These are phyloP conservation scores for Manihot esculenta DNA, from an alignment of 441 rosid genomes.

Conservation along the genomic window DNA sequence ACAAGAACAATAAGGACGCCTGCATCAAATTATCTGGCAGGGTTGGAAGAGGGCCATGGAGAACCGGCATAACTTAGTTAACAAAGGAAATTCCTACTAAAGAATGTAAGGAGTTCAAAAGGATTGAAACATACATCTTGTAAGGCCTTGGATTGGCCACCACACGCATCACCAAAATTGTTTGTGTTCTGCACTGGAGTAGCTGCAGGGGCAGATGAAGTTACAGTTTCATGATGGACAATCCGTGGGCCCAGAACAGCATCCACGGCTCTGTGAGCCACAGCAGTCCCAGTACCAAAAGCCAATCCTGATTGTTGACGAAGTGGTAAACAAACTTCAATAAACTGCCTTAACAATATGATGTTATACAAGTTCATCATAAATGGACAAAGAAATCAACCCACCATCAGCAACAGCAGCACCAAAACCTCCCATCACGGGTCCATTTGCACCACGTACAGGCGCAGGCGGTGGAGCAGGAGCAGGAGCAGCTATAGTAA, in stretches of 20 bases:
- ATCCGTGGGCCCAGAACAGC: constrained; percentile 77
- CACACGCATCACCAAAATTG: constrained; percentile 50
- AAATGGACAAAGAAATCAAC: background rate
- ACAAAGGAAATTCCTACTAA: background rate
- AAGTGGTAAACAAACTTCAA: background rate
- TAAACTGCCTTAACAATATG: background rate
- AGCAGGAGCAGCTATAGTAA: constrained; percentile 18
- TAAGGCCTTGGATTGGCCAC: constrained; percentile 69
- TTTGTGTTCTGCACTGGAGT: constrained; percentile 35
- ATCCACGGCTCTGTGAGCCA: constrained; percentile 86
- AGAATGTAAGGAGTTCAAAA: background rate
- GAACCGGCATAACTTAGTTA: background rate
- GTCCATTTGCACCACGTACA: constrained; percentile 12
- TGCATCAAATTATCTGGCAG: background rate
- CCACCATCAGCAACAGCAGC: constrained; percentile 33
- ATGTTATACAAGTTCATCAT: background rate
- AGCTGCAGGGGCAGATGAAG: constrained; percentile 36
- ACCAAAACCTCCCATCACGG: constrained; percentile 25
- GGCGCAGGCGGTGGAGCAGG: constrained; percentile 33
- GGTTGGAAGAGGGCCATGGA: background rate
- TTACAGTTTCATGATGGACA: constrained; percentile 54
- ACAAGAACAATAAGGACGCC: background rate
- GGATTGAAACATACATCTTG: constrained; percentile 49
- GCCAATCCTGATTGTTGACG: constrained; percentile 58
- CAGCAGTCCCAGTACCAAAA: constrained; percentile 73